Conservation (phyloP, 1,139 yeast species). For the Geotrichum phurueaensis region DNA sequence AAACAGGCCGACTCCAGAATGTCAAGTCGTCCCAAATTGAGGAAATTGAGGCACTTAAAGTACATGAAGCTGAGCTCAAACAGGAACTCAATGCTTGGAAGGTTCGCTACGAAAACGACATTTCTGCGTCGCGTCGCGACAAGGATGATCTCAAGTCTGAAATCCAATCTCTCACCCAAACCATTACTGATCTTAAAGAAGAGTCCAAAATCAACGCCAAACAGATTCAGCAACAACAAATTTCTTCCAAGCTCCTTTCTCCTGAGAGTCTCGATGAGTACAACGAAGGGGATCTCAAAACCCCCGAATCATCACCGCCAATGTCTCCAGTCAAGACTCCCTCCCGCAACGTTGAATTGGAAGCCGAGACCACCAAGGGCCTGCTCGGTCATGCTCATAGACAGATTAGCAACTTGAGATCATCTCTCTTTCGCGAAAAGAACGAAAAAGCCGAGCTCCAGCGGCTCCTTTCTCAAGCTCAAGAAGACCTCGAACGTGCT, state of each 20-base stretch:
- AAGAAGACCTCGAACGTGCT: slow-evolving; percentile 23
- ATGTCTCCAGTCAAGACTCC: slow-evolving; percentile 44
- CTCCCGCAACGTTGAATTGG: slow-evolving; percentile 49
- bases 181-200: slow-evolving; percentile 17
- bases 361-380: slow-evolving; percentile 61
- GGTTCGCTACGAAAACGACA: slow-evolving; percentile 23
- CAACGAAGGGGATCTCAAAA: slow-evolving; percentile 28
- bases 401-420: slow-evolving; percentile 29
- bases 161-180: slow-evolving; percentile 23
- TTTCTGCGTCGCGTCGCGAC: slow-evolving; percentile 20
- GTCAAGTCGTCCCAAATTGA: slow-evolving; percentile 30
- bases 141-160: slow-evolving; percentile 27
- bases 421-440: slow-evolving; percentile 32
- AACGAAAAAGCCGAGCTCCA: slow-evolving; percentile 35
- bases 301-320: slow-evolving; percentile 37
- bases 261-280: not conserved
- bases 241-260: not conserved
- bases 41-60: slow-evolving; percentile 29
- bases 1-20: slow-evolving; percentile 25
- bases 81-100: slow-evolving; percentile 27
- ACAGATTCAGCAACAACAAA: not conserved
- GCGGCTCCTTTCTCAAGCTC: slow-evolving; percentile 26
- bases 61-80: slow-evolving; percentile 28
- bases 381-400: slow-evolving; percentile 63
- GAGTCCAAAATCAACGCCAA: slow-evolving; percentile 33